Evolutionary conservation across 306 rosid species (phyloP).

Genomic region (Dalbergia oliveri): DNA sequence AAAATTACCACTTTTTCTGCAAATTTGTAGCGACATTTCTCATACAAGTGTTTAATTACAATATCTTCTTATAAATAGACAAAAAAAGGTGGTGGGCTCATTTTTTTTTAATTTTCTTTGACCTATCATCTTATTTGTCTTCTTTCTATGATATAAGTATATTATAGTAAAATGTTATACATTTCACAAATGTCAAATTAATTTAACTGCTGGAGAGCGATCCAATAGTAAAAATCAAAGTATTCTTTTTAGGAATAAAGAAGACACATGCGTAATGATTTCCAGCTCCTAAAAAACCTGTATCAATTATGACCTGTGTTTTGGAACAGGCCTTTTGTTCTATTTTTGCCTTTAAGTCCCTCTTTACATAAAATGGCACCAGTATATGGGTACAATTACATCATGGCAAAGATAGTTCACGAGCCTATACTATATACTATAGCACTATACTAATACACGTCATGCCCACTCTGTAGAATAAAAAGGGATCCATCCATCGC

Average conservation of each 20-base stretch:
- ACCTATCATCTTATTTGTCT: too few relatives aligned
- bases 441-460: background rate
- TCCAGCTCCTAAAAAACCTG: slow-evolving; percentile 1
- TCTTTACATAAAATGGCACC: background rate
- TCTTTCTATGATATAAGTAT: too few relatives aligned
- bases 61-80: too few relatives aligned
- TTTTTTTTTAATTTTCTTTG: too few relatives aligned
- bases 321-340: background rate
- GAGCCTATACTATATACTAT: slow-evolving; percentile 2
- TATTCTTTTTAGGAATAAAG: background rate
- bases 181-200: background rate
- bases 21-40: background rate
- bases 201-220: background rate
- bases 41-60: background rate
- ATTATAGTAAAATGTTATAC: too few relatives aligned
- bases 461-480: slow-evolving; percentile 27
- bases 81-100: too few relatives aligned
- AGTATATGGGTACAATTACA: background rate
- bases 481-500: slow-evolving; percentile 22
- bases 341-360: background rate
- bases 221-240: background rate
- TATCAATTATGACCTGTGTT: background rate
- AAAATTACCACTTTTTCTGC: background rate
- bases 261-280: slow-evolving; percentile 26
- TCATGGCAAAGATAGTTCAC: slow-evolving; percentile 31